Evolutionary conservation across 257 asterid species (phyloP).

Genomic region (Mitragyna speciosa): DNA sequence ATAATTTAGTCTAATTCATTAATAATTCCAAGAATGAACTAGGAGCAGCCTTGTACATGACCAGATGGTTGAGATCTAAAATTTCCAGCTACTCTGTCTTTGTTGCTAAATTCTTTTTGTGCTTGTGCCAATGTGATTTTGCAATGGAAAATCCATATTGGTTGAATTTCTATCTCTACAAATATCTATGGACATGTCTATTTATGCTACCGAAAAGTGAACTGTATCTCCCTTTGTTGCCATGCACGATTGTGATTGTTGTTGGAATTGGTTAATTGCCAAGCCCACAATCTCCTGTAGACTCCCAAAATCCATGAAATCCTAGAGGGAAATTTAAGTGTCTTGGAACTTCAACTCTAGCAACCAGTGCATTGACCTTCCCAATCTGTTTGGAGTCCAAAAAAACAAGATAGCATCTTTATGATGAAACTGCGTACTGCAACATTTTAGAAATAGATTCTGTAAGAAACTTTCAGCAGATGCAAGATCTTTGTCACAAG

Average conservation of each 20-base stretch:
- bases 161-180: neutral
- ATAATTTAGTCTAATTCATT: neutral
- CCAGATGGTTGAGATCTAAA: neutral
- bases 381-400: slow-evolving; percentile 68
- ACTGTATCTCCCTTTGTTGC: neutral
- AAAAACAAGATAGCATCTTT: slow-evolving; percentile 75
- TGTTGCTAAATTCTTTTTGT: neutral
- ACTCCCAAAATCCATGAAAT: slow-evolving; percentile 92
- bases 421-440: slow-evolving; percentile 91
- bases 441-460: slow-evolving; percentile 3
- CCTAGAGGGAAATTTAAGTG: slow-evolving; percentile 86
- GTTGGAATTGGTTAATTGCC: slow-evolving; percentile 6
- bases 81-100: neutral
- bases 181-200: neutral
- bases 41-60: neutral
- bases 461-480: neutral
- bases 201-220: neutral
- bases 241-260: neutral
- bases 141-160: neutral
- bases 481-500: neutral
- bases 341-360: slow-evolving; percentile 84
- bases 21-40: neutral
- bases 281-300: slow-evolving; percentile 13
- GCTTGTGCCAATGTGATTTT: neutral
- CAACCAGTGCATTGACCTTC: slow-evolving; percentile 56